Percentiles rank a stretch among this genome's conserved stretches.
These are phyloP conservation scores for Monosporascus ibericus DNA, from an alignment of 2,329 filamentous ascomycete genomes.

Conservation along the genomic window DNA sequence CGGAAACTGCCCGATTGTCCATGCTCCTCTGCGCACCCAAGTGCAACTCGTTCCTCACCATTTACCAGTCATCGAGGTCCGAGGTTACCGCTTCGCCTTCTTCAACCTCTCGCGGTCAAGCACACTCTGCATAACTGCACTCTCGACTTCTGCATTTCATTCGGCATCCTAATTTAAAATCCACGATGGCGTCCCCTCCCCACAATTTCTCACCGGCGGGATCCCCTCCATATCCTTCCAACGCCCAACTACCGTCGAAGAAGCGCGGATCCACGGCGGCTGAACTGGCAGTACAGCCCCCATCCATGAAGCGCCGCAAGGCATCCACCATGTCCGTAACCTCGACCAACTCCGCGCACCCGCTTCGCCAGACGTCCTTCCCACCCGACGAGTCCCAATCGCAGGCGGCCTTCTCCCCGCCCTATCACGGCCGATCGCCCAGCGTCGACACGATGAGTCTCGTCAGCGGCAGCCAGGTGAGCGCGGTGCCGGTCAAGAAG, in stretches of 20 bases:
- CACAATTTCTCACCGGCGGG: constrained; percentile 43
- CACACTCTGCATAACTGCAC: too few relatives aligned
- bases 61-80: too few relatives aligned
- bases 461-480: constrained; percentile 56
- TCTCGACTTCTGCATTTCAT: not conserved
- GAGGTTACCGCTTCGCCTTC: too few relatives aligned
- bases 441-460: constrained; percentile 56
- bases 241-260: constrained; percentile 48
- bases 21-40: too few relatives aligned
- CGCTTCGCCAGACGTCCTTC: constrained; percentile 76
- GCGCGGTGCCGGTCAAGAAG: constrained; percentile 44
- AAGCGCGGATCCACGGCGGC: constrained; percentile 57
- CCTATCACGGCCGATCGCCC: constrained; percentile 52
- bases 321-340: constrained; percentile 55
- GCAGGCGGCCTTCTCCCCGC: constrained; percentile 39
- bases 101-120: too few relatives aligned
- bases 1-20: too few relatives aligned
- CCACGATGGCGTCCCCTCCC: constrained; percentile 51
- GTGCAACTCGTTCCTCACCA: too few relatives aligned
- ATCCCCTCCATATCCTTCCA: constrained; percentile 49
- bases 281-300: constrained; percentile 39
- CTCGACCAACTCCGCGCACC: constrained; percentile 51
- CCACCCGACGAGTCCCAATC: constrained; percentile 51
- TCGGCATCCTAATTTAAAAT: not conserved
- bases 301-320: constrained; percentile 63